These are phyloP conservation scores for Myxozyma udenii DNA, from an alignment of 805 yeast species.

Conservation along the genomic window DNA sequence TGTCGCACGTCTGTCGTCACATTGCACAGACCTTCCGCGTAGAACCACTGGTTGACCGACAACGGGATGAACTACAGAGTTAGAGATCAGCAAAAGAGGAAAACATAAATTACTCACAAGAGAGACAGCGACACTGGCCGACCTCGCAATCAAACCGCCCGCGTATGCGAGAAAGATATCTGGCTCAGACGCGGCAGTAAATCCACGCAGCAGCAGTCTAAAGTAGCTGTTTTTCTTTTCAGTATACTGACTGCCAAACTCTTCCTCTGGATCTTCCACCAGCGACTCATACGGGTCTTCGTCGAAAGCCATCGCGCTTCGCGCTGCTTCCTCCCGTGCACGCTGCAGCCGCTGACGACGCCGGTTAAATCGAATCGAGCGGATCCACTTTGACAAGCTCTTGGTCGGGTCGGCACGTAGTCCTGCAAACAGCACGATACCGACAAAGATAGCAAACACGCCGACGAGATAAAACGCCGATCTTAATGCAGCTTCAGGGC, in stretches of 20 bases:
- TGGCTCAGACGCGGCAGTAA: constrained; percentile 45
- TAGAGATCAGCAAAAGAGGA: constrained; percentile 19
- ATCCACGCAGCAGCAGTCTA: constrained; percentile 48
- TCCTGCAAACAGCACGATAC: constrained; percentile 43
- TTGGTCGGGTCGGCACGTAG: constrained; percentile 47
- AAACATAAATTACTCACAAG: constrained; percentile 11
- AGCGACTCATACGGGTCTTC: constrained; percentile 36
- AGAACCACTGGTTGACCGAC: constrained; percentile 56
- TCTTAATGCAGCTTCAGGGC: constrained; percentile 48
- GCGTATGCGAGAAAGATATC: constrained; percentile 55
- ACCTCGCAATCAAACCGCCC: constrained; percentile 62
- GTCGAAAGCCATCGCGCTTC: constrained; percentile 1
- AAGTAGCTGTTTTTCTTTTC: constrained; percentile 37
- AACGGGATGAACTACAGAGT: constrained; percentile 62
- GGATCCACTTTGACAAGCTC: constrained; percentile 36
- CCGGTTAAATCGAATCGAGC: constrained; percentile 27
- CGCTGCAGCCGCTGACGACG: constrained; percentile 27
- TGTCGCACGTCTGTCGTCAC: constrained; percentile 32
- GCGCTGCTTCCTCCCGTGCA: constrained; percentile 1
- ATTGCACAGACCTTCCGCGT: constrained; percentile 50
- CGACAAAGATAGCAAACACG: constrained; percentile 41
- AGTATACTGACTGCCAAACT: constrained; percentile 17
- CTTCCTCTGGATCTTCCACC: constrained; percentile 19
- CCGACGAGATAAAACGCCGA: constrained; percentile 53
- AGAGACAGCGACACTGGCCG: constrained; percentile 50